These are phyloP conservation scores for Venustampulla echinocandica DNA, from an alignment of 495 filamentous ascomycete species.

Conservation along the genomic window DNA sequence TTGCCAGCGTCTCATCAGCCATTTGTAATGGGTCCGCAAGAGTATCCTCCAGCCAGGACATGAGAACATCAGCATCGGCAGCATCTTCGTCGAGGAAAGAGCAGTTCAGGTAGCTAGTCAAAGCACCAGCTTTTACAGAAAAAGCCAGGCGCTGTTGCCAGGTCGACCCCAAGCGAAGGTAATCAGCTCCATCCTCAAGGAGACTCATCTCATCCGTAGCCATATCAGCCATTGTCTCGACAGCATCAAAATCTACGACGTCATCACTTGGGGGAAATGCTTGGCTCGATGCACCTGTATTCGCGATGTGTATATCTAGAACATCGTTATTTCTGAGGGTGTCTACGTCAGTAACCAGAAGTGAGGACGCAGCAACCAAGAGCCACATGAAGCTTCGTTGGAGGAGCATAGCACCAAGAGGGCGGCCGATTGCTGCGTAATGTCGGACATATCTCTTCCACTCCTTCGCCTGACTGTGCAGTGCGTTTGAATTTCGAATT, in stretches of 20 bases:
- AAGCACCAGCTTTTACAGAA: slow-evolving; percentile 69
- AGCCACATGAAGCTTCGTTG: slow-evolving; percentile 81
- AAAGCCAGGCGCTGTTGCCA: slow-evolving; percentile 84
- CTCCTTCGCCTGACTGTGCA: slow-evolving; percentile 46
- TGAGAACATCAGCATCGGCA: slow-evolving; percentile 70
- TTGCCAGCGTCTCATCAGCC: slow-evolving; percentile 62
- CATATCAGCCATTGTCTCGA: slow-evolving; percentile 65
- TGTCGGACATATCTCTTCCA: slow-evolving; percentile 80
- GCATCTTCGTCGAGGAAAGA: slow-evolving; percentile 67
- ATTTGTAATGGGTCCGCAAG: slow-evolving; percentile 73
- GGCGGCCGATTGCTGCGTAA: slow-evolving; percentile 69
- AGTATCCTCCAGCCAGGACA: slow-evolving; percentile 77
- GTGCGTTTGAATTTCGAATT: slow-evolving; percentile 54
- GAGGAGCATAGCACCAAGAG: slow-evolving; percentile 85
- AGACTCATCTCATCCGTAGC: slow-evolving; percentile 73
- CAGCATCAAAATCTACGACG: slow-evolving; percentile 41
- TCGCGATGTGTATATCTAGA: slow-evolving; percentile 66
- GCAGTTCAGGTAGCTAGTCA: slow-evolving; percentile 82
- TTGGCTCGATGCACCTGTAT: slow-evolving; percentile 27
- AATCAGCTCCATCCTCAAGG: slow-evolving; percentile 84
- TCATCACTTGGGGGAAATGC: slow-evolving; percentile 32
- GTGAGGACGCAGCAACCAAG: slow-evolving; percentile 66
- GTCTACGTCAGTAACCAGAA: slow-evolving; percentile 53
- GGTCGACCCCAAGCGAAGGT: slow-evolving; percentile 70
- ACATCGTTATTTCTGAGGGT: slow-evolving; percentile 53